phyloP scores from a whole-genome alignment of 2,329 filamentous ascomycete genomes.

The Colletotrichum eremochloae region DNA sequence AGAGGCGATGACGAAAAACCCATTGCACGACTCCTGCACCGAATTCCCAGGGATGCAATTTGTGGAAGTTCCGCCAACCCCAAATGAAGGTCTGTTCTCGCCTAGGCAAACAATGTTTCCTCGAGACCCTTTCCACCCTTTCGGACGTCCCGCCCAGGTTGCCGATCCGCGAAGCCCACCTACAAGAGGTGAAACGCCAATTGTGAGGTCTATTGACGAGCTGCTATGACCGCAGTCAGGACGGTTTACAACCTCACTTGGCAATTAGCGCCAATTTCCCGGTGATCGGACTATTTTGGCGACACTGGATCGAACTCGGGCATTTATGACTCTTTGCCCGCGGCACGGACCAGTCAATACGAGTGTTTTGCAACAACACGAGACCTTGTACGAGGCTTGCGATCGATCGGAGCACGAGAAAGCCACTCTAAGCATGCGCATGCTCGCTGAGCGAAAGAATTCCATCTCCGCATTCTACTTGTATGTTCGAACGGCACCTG shows the following conservation, averaged over 20 bases:
- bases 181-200: conserved; percentile 79
- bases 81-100: conserved; percentile 66
- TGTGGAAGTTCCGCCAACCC: conserved; percentile 65
- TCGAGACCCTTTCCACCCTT: conserved; percentile 65
- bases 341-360: conserved; percentile 19
- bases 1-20: conserved; percentile 79
- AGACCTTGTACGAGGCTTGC: conserved; percentile 10
- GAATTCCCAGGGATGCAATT: conserved; percentile 65
- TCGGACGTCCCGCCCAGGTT: conserved; percentile 64
- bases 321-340: conserved; percentile 24
- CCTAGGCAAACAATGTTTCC: conserved; percentile 66
- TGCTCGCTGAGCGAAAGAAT: neutral
- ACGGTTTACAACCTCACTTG: conserved; percentile 29
- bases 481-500: conserved; percentile 20
- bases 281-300: conserved; percentile 26
- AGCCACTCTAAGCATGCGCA: conserved; percentile 12
- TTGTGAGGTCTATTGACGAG: conserved; percentile 83
- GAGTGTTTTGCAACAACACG: conserved; percentile 3
- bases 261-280: conserved; percentile 25
- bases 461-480: neutral
- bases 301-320: conserved; percentile 26
- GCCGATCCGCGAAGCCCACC: conserved; percentile 81
- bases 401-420: neutral
- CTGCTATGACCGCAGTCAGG: conserved; percentile 66
- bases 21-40: conserved; percentile 65